phyloP scores from a whole-genome alignment of 352 stramenopile genomes.

The Globisporangium polare region DNA sequence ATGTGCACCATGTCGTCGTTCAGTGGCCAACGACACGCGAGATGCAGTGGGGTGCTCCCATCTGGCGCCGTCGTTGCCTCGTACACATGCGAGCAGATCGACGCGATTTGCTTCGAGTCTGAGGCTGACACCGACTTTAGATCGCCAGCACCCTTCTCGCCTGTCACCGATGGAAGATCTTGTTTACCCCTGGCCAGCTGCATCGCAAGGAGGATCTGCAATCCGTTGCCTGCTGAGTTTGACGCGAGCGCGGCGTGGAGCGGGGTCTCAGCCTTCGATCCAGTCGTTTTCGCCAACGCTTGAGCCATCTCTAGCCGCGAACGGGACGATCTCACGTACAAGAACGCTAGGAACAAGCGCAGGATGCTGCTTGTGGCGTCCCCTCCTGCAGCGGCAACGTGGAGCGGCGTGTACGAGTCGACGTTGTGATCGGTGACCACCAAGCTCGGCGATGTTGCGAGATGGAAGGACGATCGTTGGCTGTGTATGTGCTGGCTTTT shows the following conservation, averaged over 20 bases:
- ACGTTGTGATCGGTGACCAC: conserved; percentile 36
- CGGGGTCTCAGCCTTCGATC: conserved; percentile 26
- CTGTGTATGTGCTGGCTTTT: conserved; percentile 4
- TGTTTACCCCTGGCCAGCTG: conserved; percentile 15
- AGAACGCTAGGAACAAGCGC: conserved; percentile 36
- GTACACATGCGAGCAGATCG: conserved; percentile 22
- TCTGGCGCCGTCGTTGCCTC: conserved; percentile 21
- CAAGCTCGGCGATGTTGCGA: conserved; percentile 25
- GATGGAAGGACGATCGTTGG: conserved; percentile 23
- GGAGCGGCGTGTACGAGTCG: conserved; percentile 30
- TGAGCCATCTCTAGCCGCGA: conserved; percentile 15
- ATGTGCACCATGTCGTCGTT: conserved; percentile 34
- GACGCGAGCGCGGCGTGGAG: conserved; percentile 42
- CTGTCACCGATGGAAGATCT: not conserved
- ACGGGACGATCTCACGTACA: conserved; percentile 15
- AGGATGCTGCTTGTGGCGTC: conserved; percentile 31
- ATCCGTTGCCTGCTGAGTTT: conserved; percentile 33
- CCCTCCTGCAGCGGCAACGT: conserved; percentile 40
- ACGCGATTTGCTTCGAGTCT: conserved; percentile 4
- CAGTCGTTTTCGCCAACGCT: conserved; percentile 22
- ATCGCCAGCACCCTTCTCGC: not conserved
- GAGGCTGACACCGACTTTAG: not conserved
- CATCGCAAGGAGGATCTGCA: conserved; percentile 35
- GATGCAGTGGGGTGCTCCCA: conserved; percentile 45
- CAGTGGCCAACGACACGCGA: conserved; percentile 39